Evolutionary conservation across 1,139 yeast species (phyloP).

Genomic region (Pneumocystis carinii): DNA sequence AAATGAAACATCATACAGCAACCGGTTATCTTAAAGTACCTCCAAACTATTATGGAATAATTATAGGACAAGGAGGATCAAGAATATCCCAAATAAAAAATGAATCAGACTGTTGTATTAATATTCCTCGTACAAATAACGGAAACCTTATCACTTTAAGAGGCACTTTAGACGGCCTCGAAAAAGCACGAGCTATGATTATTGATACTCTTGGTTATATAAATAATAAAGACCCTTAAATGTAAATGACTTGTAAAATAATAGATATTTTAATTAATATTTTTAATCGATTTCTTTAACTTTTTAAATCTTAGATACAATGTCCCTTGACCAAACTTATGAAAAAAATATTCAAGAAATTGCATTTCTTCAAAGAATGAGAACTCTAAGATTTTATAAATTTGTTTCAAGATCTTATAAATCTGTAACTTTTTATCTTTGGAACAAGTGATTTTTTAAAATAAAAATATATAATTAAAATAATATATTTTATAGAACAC

Average conservation of each 20-base stretch:
- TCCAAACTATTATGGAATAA: constrained; percentile 36
- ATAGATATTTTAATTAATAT: too few relatives aligned
- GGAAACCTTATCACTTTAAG: constrained; percentile 21
- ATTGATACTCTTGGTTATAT: constrained; percentile 4
- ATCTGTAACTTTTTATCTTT: neutral
- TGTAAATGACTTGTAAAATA: neutral
- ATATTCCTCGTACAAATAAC: constrained; percentile 43
- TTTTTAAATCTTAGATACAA: too few relatives aligned
- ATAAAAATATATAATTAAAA: neutral
- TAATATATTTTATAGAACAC: neutral
- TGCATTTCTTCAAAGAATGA: neutral
- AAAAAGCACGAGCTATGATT: constrained; percentile 25
- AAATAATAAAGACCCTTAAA: neutral
- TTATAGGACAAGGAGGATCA: constrained; percentile 68
- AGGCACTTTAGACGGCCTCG: constrained; percentile 32
- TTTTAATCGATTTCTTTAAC: too few relatives aligned
- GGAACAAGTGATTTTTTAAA: neutral
- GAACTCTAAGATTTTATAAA: neutral
- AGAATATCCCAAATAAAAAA: constrained; percentile 49
- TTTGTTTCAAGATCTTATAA: neutral
- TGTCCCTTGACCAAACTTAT: neutral
- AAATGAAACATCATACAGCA: constrained; percentile 22
- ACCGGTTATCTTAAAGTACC: constrained; percentile 38
- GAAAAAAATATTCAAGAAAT: neutral
- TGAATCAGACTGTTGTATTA: constrained; percentile 42